phyloP scores from a whole-genome alignment of 2,329 filamentous ascomycete species.

The Furcasterigmium sp. region DNA sequence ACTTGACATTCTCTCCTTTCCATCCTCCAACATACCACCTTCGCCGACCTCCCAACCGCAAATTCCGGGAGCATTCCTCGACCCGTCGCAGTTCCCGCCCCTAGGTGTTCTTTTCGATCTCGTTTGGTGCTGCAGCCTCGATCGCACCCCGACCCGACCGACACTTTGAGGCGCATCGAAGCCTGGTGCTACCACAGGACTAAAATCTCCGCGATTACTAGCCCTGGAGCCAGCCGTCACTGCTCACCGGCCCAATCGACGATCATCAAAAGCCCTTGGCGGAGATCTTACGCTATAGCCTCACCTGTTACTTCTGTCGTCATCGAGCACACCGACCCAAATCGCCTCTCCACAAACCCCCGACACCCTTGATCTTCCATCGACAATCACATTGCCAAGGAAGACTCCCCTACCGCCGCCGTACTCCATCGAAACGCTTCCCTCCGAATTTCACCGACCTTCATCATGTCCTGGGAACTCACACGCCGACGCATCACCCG shows the following conservation, averaged over 20 bases:
- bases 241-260: neutral
- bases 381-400: neutral
- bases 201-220: neutral
- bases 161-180: too few species aligned
- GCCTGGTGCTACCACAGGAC: too few species aligned
- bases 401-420: neutral
- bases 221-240: neutral
- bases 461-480: constrained; percentile 52
- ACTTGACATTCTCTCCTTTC: too few species aligned
- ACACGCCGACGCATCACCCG: constrained; percentile 57
- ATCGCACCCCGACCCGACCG: too few species aligned
- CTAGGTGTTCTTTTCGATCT: too few species aligned
- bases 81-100: too few species aligned
- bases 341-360: neutral
- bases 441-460: neutral
- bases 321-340: neutral
- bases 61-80: too few species aligned
- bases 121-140: too few species aligned
- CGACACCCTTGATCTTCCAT: neutral
- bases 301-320: neutral
- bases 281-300: too few species aligned
- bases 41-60: too few species aligned
- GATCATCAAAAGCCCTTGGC: too few species aligned
- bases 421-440: neutral
- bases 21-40: too few species aligned